Evolutionary conservation across 164 flowering plant species (phyloP).

Genomic region (Euptelea pleiosperma): DNA sequence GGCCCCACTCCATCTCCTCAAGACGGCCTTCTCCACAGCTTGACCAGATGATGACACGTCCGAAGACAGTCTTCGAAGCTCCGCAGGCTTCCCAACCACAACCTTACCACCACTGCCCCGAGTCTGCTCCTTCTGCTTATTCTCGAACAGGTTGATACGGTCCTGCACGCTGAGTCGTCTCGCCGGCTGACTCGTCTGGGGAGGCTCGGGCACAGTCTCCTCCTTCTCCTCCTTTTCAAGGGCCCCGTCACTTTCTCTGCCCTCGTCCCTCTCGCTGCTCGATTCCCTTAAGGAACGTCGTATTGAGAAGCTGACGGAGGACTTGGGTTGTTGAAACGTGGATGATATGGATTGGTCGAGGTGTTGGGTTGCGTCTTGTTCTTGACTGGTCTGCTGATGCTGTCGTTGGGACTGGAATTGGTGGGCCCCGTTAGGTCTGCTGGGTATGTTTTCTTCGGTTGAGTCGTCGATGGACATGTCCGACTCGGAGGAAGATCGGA

Average conservation of each 20-base stretch:
- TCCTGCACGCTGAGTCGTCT: slow-evolving; percentile 96
- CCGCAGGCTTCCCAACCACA: slow-evolving; percentile 44
- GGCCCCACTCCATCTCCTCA: slow-evolving; percentile 95
- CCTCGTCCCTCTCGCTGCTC: slow-evolving; percentile 31
- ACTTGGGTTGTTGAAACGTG: slow-evolving; percentile 30
- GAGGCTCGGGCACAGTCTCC: slow-evolving; percentile 23
- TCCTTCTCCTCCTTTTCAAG: slow-evolving; percentile 21
- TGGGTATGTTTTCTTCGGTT: slow-evolving; percentile 24
- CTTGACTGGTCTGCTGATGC: slow-evolving; percentile 17
- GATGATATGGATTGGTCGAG: slow-evolving; percentile 22
- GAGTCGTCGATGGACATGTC: slow-evolving; percentile 89
- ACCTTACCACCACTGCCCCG: slow-evolving; percentile 55
- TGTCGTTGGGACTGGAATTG: slow-evolving; percentile 15
- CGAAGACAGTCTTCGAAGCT: slow-evolving; percentile 69
- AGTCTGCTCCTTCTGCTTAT: slow-evolving; percentile 73
- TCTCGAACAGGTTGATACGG: slow-evolving; percentile 85
- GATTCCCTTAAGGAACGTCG: slow-evolving; percentile 27
- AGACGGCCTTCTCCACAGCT: slow-evolving; percentile 53
- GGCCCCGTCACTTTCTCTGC: slow-evolving; percentile 20
- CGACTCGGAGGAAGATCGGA: slow-evolving; percentile 65
- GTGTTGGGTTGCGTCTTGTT: slow-evolving; percentile 10
- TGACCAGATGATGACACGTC: slow-evolving; percentile 51
- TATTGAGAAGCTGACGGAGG: slow-evolving; percentile 20
- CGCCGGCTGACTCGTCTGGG: slow-evolving; percentile 38
- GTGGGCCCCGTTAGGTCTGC: slow-evolving; percentile 23